Evolutionary conservation across 352 stramenopile genomes (phyloP).

Genomic region (Elongisporangium undulatum): DNA sequence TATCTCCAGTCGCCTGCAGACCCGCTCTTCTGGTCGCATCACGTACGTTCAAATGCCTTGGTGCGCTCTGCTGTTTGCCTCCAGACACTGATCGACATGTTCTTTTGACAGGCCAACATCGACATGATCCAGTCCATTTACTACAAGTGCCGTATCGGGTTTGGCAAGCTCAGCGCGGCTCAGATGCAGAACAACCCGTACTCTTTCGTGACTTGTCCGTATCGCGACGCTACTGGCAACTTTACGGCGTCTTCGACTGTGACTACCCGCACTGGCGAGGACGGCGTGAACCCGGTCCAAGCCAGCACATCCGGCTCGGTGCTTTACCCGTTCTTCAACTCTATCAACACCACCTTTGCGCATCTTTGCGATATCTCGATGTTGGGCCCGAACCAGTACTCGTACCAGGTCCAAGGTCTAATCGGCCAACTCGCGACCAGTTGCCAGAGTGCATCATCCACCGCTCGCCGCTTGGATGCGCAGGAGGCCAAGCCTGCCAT

Average conservation of each 20-base stretch:
- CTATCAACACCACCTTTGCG: slow-evolving; percentile 16
- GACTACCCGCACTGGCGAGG: slow-evolving; percentile 1
- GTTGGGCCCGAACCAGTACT: slow-evolving; percentile 12
- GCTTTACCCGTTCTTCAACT: slow-evolving; percentile 41
- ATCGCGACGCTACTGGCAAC: background rate
- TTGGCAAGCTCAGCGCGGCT: background rate
- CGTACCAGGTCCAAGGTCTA: slow-evolving; percentile 16
- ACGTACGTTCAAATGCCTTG: slow-evolving; percentile 5
- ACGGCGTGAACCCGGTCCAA: slow-evolving; percentile 2
- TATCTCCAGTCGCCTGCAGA: slow-evolving; percentile 22
- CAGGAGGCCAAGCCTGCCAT: background rate
- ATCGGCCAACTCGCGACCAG: slow-evolving; percentile 9
- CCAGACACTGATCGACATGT: background rate
- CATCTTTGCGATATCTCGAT: slow-evolving; percentile 17
- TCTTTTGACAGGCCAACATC: slow-evolving; percentile 1
- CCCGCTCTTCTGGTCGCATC: slow-evolving; percentile 36
- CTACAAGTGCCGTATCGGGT: slow-evolving; percentile 22
- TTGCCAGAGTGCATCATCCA: slow-evolving; percentile 7
- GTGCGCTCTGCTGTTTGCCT: background rate
- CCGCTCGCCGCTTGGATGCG: slow-evolving; percentile 3
- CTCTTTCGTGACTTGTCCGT: background rate
- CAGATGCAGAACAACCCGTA: background rate
- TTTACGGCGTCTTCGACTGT: background rate
- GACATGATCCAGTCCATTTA: slow-evolving; percentile 30
- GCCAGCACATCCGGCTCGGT: background rate